Percentiles rank a stretch among this genome's conserved stretches.
These are phyloP conservation scores for Oryza brachyantha DNA, from an alignment of 176 grass and related monocot species.

Conservation along the genomic window DNA sequence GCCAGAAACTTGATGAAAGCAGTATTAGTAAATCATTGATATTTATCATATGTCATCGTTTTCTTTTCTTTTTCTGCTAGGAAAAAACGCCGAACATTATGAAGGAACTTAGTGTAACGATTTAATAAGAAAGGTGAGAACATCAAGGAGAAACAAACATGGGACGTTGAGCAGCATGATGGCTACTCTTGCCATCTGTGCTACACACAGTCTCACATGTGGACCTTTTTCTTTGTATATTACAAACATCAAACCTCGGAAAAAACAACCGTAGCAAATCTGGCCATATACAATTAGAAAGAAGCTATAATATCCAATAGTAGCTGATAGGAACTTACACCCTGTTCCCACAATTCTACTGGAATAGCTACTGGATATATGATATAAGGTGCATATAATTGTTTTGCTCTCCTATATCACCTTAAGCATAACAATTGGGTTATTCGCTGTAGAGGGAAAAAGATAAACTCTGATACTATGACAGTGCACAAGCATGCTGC, in stretches of 20 bases:
- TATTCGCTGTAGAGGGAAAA: neutral
- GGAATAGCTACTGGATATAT: neutral
- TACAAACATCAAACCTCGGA: neutral
- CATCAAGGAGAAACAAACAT: no score
- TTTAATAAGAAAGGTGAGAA: no score
- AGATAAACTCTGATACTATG: neutral
- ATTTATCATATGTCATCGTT: neutral
- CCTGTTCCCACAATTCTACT: neutral
- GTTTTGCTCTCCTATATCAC: neutral
- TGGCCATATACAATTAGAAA: neutral
- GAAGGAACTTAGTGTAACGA: no score
- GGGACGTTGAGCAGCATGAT: no score
- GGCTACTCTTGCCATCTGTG: no score
- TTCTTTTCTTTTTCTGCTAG: neutral
- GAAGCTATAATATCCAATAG: neutral
- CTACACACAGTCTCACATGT: neutral
- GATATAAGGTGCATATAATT: neutral
- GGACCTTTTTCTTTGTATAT: neutral
- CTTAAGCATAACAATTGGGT: neutral
- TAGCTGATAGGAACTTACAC: neutral
- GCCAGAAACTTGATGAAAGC: neutral
- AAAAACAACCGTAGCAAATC: neutral
- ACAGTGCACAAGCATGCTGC: neutral
- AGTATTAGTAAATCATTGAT: neutral
- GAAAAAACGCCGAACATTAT: no score